A percentile compares a stretch with the other conserved stretches of the same genome.
These are phyloP conservation scores for Chrysopogon serrulatus DNA, from an alignment of 176 grass and related monocot species.

Conservation along the genomic window DNA sequence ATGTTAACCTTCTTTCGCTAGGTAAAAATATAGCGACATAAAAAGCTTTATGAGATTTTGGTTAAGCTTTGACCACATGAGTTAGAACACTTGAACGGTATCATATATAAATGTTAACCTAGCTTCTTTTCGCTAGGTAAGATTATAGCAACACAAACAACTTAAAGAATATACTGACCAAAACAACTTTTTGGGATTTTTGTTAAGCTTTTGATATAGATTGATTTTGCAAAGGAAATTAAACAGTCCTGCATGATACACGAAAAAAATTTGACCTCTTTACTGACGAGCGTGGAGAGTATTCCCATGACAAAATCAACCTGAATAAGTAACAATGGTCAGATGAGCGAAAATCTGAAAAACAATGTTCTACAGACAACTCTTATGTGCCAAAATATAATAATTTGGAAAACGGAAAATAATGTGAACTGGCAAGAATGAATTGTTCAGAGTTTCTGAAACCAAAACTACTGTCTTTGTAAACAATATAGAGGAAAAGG, in stretches of 20 bases:
- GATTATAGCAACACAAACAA: not conserved
- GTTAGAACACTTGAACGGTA: not conserved
- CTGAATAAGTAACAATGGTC: constrained; percentile 50
- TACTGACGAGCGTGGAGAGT: constrained; percentile 84
- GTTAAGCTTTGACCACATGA: not conserved
- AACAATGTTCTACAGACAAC: not conserved
- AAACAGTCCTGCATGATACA: not conserved
- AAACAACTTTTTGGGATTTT: not conserved
- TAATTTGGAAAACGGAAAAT: constrained; percentile 6
- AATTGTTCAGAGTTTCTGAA: not conserved
- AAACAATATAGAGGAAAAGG: not conserved
- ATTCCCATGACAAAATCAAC: constrained; percentile 99
- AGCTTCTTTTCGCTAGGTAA: constrained; percentile 5
- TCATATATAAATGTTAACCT: not conserved
- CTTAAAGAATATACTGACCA: not conserved
- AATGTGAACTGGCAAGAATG: not conserved
- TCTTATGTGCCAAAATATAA: not conserved
- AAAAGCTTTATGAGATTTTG: not conserved
- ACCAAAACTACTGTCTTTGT: not conserved
- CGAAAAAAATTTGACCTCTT: constrained; percentile 54
- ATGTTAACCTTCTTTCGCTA: not conserved
- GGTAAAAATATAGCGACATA: not conserved
- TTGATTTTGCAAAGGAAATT: not conserved
- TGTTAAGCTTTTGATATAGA: not conserved
- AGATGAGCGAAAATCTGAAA: constrained; percentile 20